These are phyloP conservation scores for Kodamaea neixiangensis DNA, from an alignment of 805 yeast species.

Conservation along the genomic window DNA sequence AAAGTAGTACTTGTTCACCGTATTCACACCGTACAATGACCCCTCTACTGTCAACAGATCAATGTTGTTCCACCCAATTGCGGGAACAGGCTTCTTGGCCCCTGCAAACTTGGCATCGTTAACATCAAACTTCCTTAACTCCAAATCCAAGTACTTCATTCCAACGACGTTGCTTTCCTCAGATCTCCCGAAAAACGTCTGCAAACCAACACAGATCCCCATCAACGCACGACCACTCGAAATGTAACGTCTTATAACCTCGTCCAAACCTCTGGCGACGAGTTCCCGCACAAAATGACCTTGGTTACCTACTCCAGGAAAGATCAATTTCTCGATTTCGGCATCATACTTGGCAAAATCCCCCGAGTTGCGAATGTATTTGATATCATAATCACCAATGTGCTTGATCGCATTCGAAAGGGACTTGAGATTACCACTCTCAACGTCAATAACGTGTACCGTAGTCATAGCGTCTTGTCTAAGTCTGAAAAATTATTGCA, in stretches of 20 bases:
- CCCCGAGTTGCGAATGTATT: conserved; percentile 56
- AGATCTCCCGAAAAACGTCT: conserved; percentile 74
- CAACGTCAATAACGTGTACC: conserved; percentile 84
- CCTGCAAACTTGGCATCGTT: conserved; percentile 33
- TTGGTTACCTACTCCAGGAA: conserved; percentile 97
- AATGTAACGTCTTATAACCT: conserved; percentile 67
- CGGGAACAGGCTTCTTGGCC: conserved; percentile 80
- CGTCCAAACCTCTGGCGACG: conserved; percentile 57
- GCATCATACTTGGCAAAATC: conserved; percentile 49
- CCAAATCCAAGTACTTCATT: conserved; percentile 46
- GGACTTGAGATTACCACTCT: conserved; percentile 92
- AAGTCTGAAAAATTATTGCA: conserved; percentile 1
- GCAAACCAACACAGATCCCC: conserved; percentile 98
- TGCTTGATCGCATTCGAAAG: conserved; percentile 80
- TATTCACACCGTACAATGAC: conserved; percentile 58
- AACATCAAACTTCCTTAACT: conserved; percentile 57
- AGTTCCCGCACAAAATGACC: conserved; percentile 88
- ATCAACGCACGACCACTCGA: conserved; percentile 79
- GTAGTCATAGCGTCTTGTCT: conserved; percentile 9
- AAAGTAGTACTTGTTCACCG: conserved; percentile 77
- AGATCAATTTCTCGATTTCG: conserved; percentile 58
- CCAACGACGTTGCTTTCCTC: conserved; percentile 63
- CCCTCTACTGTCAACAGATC: conserved; percentile 22
- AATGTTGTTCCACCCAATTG: conserved; percentile 90
- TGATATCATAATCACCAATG: conserved; percentile 66